A percentile compares a stretch with the other conserved stretches of the same genome.
Conservation (phyloP, 768 basidiomycete species). For the Mycena venus region DNA sequence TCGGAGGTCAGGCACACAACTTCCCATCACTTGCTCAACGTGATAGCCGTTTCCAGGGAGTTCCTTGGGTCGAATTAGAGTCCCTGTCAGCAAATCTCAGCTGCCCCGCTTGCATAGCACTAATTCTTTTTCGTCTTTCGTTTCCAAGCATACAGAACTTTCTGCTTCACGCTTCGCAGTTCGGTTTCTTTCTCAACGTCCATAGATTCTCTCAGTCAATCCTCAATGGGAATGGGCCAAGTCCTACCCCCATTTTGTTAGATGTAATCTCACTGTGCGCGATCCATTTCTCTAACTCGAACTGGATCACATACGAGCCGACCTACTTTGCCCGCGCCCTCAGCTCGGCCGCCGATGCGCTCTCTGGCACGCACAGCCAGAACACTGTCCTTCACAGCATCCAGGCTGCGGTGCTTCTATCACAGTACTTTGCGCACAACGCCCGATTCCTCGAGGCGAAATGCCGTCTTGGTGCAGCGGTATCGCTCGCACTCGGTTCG, state of each 20-base stretch:
- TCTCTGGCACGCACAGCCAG: background rate
- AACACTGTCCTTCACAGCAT: background rate
- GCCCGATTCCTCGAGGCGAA: background rate
- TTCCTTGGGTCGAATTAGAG: conserved; percentile 23
- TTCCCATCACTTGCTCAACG: too few species aligned
- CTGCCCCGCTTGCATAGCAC: background rate
- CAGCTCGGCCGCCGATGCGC: background rate
- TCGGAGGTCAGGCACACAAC: too few species aligned
- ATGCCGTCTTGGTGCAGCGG: background rate
- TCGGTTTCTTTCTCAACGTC: background rate
- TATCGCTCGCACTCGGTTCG: background rate
- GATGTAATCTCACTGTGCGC: background rate
- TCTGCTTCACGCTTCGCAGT: background rate
- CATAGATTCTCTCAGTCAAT: background rate
- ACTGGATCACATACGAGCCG: background rate
- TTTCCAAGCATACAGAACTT: conserved; percentile 30
- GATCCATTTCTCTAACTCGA: background rate
- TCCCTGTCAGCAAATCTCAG: conserved; percentile 11
- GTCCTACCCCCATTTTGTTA: background rate
- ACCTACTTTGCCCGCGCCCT: background rate
- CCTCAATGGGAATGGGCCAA: background rate
- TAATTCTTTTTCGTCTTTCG: too few species aligned
- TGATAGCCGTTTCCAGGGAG: background rate
- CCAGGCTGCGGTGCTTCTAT: background rate
- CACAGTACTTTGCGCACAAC: background rate